These are phyloP conservation scores for Tremella mesenterica DNA, from an alignment of 768 basidiomycete species.

Conservation along the genomic window DNA sequence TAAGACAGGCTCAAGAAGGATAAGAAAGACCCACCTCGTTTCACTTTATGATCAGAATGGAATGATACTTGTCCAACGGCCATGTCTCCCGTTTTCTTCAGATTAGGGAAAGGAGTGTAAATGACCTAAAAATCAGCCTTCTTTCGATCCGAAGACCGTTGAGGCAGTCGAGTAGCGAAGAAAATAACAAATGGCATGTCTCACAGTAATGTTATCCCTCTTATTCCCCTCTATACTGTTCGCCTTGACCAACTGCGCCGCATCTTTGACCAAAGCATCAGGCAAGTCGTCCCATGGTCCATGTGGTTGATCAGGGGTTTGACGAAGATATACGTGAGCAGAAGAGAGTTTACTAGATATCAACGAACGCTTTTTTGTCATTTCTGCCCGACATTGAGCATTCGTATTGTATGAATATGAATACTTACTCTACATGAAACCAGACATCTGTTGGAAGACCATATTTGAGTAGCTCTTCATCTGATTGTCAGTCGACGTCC, in stretches of 20 bases:
- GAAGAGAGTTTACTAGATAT: constrained; percentile 58
- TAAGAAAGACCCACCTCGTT: constrained; percentile 56
- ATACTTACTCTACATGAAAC: constrained; percentile 75
- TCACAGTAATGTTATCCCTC: constrained; percentile 70
- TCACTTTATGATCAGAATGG: constrained; percentile 80
- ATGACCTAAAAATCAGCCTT: constrained; percentile 51
- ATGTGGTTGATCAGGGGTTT: constrained; percentile 60
- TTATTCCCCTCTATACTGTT: constrained; percentile 98
- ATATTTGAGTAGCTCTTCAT: constrained; percentile 90
- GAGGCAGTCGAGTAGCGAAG: background rate
- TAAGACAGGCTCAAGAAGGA: background rate
- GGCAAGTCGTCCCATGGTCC: constrained; percentile 76
- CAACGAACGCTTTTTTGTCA: background rate
- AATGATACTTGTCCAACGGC: constrained; percentile 93
- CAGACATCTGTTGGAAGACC: constrained; percentile 49
- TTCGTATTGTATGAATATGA: background rate
- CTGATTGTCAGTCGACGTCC: constrained; percentile 52
- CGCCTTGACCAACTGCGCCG: constrained; percentile 92
- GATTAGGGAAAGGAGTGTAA: constrained; percentile 83
- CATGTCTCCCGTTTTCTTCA: constrained; percentile 99
- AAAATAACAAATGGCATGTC: background rate
- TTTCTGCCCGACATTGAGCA: background rate
- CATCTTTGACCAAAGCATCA: constrained; percentile 64
- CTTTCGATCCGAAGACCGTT: background rate
- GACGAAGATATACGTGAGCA: constrained; percentile 91